These are phyloP conservation scores for Leccinum pallidistipes DNA, from an alignment of 1,284 basidiomycete genomes.

Conservation along the genomic window DNA sequence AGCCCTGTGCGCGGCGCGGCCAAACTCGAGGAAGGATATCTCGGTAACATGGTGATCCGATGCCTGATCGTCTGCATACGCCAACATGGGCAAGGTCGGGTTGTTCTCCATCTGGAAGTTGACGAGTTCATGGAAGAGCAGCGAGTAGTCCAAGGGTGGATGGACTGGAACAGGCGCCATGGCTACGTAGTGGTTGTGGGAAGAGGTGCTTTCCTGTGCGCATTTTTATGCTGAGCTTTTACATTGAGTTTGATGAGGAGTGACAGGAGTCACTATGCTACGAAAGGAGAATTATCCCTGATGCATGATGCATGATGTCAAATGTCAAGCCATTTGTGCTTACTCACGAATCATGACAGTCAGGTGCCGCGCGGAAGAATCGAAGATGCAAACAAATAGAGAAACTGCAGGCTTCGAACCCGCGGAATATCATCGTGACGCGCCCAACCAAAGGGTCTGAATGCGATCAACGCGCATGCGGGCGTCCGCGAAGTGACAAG, in stretches of 20 bases:
- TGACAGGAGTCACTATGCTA: no score
- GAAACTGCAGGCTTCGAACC: background rate
- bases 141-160: constrained; percentile 11
- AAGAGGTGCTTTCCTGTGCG: background rate
- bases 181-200: background rate
- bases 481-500: background rate
- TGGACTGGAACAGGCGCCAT: constrained; percentile 1
- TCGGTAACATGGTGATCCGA: constrained; percentile 9
- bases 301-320: no score
- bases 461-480: background rate
- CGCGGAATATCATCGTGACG: background rate
- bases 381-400: background rate
- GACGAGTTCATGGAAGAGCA: constrained; percentile 14
- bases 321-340: background rate
- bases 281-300: background rate
- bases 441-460: background rate
- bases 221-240: background rate
- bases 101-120: constrained; percentile 25
- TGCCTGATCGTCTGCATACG: constrained; percentile 13
- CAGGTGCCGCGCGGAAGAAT: background rate
- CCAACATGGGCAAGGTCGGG: constrained; percentile 15
- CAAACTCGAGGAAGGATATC: constrained; percentile 27
- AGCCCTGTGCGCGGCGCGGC: constrained; percentile 29
- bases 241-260: background rate
- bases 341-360: background rate